These are phyloP conservation scores for Acorus gramineus DNA, from an alignment of 106 monocot species.

Conservation along the genomic window DNA sequence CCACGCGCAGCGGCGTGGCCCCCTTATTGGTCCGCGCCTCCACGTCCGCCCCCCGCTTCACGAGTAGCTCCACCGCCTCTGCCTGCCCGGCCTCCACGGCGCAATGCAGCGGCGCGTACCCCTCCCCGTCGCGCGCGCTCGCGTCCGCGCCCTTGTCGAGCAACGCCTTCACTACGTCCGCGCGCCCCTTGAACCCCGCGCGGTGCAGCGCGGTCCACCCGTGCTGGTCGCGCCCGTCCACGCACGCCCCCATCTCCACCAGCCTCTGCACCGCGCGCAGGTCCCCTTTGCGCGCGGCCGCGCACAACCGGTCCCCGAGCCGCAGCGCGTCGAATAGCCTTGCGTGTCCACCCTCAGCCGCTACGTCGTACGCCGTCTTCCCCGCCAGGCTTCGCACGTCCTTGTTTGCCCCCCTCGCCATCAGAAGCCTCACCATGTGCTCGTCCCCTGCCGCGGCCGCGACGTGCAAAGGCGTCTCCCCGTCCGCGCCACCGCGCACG, in stretches of 20 bases:
- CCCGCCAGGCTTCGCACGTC: constrained; percentile 29
- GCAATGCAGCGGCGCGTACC: constrained; percentile 52
- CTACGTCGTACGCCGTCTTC: constrained; percentile 34
- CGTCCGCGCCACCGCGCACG: constrained; percentile 21
- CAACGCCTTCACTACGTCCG: constrained; percentile 21
- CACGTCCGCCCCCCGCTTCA: constrained; percentile 29
- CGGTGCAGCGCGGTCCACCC: constrained; percentile 58
- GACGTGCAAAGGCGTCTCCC: constrained; percentile 31
- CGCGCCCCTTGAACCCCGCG: constrained; percentile 46
- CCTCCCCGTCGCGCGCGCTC: constrained; percentile 33
- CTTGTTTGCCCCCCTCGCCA: constrained; percentile 17
- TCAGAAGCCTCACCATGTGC: constrained; percentile 18
- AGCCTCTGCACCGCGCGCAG: neutral
- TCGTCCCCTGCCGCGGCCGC: constrained; percentile 39
- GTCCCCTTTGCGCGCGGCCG: constrained; percentile 43
- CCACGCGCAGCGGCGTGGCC: constrained; percentile 26
- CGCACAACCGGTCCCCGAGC: constrained; percentile 14
- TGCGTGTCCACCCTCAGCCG: constrained; percentile 27
- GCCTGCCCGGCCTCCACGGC: constrained; percentile 37
- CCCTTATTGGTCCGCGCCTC: constrained; percentile 31
- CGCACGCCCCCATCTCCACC: constrained; percentile 27
- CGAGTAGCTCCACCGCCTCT: constrained; percentile 32
- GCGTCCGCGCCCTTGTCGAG: constrained; percentile 30
- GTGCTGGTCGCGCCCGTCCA: constrained; percentile 31
- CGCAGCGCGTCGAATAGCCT: constrained; percentile 24